Base-by-base conservation (phyloP, 257 asterid species). In the Rehmannia glutinosa region DNA sequence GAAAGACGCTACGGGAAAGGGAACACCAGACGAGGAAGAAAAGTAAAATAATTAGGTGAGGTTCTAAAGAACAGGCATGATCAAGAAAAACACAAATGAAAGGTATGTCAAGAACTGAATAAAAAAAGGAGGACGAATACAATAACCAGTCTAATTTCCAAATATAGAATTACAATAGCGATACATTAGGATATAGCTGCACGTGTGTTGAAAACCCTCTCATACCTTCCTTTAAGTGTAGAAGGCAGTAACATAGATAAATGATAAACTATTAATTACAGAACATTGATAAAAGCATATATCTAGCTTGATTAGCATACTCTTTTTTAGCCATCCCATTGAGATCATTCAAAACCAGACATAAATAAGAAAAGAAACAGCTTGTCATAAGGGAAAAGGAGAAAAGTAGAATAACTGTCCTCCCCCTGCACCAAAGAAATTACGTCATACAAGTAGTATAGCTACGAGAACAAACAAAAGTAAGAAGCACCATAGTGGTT, bases 31-130 rank as follows among this genome's bases (percentile, higher is more conserved):
- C 2, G 35, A 28, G 11, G 62, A 58, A 16, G 63, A 46, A 46
- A 50, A 77, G 60, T 57, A 68, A 54, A 54, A 69, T 21, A 56
- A 65, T 36, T 49, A 49, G 28, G 38, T 42, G 55, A 60, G 45
- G 30, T 65, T 60, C 27, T 15, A 30, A 33, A 39, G 38, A 56
- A 64, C 36, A 63, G 13, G 3, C 28, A 43, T 38, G 60, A 69
- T 23, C 27, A 15, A 15, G 20, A 50, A 42, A 49, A 58, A 24
- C 7, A 21, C 10, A 5, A 16, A 16, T n/a, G 69, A 55, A 60
- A 64, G 17, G 38, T 11, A 21, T 49, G 17, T 58, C 49, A 6
- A 58, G 11, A 39, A 3, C 28, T 23, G 41, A 55, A 50, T 1
- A 62, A 4, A n/a, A 20, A 58, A 55, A 54, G 43, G 68, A 16